Percentiles rank a stretch among this genome's conserved stretches.
Conservation (phyloP, 805 yeast species). For the Soucietia sequanensis region DNA sequence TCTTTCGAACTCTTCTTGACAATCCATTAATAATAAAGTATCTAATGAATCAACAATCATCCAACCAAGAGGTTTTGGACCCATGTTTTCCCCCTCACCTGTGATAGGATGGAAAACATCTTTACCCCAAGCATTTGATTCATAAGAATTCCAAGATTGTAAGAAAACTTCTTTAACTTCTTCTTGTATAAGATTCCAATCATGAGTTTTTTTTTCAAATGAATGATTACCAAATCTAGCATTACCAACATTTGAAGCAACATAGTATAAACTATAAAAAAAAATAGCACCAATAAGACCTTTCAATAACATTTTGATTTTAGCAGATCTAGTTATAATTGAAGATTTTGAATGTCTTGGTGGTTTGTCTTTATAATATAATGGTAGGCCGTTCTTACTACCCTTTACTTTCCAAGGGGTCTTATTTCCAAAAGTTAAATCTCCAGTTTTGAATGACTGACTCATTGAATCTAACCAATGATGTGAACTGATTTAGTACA, state of each 20-base stretch:
- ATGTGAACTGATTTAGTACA: too few relatives aligned
- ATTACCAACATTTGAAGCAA: constrained; percentile 5
- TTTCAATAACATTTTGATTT: constrained; percentile 38
- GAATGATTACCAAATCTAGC: constrained; percentile 4
- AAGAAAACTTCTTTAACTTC: constrained; percentile 67
- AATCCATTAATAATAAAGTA: constrained; percentile 75
- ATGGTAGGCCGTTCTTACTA: constrained; percentile 20
- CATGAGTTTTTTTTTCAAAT: constrained; percentile 1
- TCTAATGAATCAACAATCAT: constrained; percentile 86
- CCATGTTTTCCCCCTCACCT: constrained; percentile 68
- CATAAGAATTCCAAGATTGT: constrained; percentile 77
- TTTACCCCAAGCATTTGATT: constrained; percentile 76
- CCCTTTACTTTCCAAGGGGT: constrained; percentile 18
- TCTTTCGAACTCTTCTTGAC: constrained; percentile 55
- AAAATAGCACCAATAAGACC: constrained; percentile 40
- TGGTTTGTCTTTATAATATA: constrained; percentile 37
- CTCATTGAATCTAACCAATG: too few relatives aligned
- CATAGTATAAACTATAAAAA: constrained; percentile 40
- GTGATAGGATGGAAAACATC: constrained; percentile 75
- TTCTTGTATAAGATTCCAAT: constrained; percentile 51
- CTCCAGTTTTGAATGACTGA: constrained; percentile 4
- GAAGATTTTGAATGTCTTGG: constrained; percentile 6
- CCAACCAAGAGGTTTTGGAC: constrained; percentile 85
- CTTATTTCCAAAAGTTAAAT: constrained; percentile 11
- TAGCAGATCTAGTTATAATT: constrained; percentile 8